Conservation (phyloP, 495 filamentous ascomycete species). For the Xylaria cubensis region DNA sequence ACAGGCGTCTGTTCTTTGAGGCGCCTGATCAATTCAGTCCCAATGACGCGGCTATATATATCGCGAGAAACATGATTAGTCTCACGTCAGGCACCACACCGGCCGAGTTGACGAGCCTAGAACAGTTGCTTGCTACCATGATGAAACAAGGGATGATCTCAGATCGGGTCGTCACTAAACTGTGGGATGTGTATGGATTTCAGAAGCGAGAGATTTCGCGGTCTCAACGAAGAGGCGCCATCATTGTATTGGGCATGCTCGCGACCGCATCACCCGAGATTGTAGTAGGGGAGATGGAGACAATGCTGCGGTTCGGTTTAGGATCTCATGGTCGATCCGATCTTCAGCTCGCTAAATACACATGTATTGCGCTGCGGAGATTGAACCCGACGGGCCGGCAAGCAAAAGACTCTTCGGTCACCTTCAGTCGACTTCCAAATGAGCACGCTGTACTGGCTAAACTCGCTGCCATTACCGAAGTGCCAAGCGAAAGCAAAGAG, state of each 20-base stretch:
- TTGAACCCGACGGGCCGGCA: conserved; percentile 85
- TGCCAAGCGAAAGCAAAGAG: conserved; percentile 87
- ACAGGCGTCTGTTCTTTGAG: conserved; percentile 94
- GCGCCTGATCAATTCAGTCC: conserved; percentile 83
- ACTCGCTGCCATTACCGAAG: conserved; percentile 83
- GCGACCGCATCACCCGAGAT: conserved; percentile 91
- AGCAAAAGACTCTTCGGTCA: conserved; percentile 70
- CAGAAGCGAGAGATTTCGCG: conserved; percentile 92
- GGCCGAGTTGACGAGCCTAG: conserved; percentile 92
- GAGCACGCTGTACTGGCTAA: conserved; percentile 85
- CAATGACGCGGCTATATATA: conserved; percentile 94
- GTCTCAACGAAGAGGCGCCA: conserved; percentile 89
- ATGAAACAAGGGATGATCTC: conserved; percentile 90
- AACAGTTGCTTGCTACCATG: conserved; percentile 95
- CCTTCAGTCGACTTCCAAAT: conserved; percentile 82
- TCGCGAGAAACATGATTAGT: conserved; percentile 98
- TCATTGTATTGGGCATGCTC: conserved; percentile 97
- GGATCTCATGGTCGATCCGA: conserved; percentile 80
- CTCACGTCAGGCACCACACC: conserved; percentile 93
- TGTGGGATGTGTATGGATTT: conserved; percentile 97
- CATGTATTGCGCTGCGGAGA: conserved; percentile 87
- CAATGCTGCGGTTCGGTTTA: conserved; percentile 88
- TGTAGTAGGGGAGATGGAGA: conserved; percentile 90
- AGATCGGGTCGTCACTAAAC: conserved; percentile 84
- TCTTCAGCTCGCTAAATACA: conserved; percentile 89